phyloP scores from a whole-genome alignment of 305 asterid genomes.

The Ilex paraguariensis region DNA sequence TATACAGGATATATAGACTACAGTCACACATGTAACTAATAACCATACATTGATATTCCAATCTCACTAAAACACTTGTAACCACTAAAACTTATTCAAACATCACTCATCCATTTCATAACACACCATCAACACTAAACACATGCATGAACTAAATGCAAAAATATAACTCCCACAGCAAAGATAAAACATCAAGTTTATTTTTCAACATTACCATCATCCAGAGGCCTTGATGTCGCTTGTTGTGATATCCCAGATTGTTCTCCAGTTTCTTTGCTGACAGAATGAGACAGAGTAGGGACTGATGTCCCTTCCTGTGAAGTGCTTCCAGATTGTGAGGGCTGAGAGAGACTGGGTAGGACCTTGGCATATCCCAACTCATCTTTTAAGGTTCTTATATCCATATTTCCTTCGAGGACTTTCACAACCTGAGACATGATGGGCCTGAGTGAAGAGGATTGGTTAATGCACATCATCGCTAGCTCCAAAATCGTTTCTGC shows the following conservation, averaged over 20 bases:
- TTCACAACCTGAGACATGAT: conserved; percentile 16
- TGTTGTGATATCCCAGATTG: neutral
- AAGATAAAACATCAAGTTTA: no score
- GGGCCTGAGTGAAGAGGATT: conserved; percentile 9
- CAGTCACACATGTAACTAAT: no score
- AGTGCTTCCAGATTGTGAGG: neutral
- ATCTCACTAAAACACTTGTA: no score
- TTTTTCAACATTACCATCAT: no score
- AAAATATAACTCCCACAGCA: no score
- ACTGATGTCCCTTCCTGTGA: conserved; percentile 11
- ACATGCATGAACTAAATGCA: no score
- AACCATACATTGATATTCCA: no score
- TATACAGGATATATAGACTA: no score
- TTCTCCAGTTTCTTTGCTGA: conserved; percentile 10
- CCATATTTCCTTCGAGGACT: conserved; percentile 14
- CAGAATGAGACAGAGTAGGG: neutral
- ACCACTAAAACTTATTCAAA: no score
- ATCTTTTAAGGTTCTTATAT: neutral
- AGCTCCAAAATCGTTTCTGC: neutral
- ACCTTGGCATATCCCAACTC: neutral
- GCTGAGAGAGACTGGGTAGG: neutral
- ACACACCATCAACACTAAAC: no score
- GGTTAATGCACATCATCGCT: conserved; percentile 2
- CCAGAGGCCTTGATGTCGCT: no score
- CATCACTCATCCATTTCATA: no score